phyloP scores from a whole-genome alignment of 2,329 filamentous ascomycete genomes.

The Aspergillus alliaceus region DNA sequence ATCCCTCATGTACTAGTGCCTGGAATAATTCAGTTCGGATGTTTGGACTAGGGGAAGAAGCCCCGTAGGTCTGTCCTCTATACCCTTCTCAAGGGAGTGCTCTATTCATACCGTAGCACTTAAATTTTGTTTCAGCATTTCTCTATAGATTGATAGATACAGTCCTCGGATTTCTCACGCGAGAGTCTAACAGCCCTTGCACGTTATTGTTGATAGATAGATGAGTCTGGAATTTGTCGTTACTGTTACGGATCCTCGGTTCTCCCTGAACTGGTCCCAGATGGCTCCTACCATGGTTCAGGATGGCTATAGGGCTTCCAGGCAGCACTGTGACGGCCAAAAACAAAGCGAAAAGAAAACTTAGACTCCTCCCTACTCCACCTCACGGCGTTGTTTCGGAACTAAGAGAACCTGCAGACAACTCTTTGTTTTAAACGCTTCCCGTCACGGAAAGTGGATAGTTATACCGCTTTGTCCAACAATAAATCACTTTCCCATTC shows the following conservation, averaged over 20 bases:
- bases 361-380: background rate
- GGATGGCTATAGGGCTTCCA: too few species aligned
- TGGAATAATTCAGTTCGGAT: conserved; percentile 80
- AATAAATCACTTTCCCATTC: background rate
- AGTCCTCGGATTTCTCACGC: background rate
- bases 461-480: background rate
- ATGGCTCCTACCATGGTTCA: background rate
- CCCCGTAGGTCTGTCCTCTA: conserved; percentile 2
- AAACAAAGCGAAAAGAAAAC: background rate
- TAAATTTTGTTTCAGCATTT: background rate
- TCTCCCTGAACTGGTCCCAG: background rate
- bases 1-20: conserved; percentile 46
- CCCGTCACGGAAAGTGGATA: background rate
- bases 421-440: background rate
- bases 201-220: background rate
- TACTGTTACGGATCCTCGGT: background rate
- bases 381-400: background rate
- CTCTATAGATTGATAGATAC: background rate
- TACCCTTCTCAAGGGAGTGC: background rate
- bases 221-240: background rate
- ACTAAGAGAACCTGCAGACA: background rate
- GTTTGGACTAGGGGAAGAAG: conserved; percentile 66
- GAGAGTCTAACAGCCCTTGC: background rate
- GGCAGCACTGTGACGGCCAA: background rate
- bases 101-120: background rate